Conservation (phyloP, 2,329 filamentous ascomycete genomes). For the Paecilomyces variotii region DNA sequence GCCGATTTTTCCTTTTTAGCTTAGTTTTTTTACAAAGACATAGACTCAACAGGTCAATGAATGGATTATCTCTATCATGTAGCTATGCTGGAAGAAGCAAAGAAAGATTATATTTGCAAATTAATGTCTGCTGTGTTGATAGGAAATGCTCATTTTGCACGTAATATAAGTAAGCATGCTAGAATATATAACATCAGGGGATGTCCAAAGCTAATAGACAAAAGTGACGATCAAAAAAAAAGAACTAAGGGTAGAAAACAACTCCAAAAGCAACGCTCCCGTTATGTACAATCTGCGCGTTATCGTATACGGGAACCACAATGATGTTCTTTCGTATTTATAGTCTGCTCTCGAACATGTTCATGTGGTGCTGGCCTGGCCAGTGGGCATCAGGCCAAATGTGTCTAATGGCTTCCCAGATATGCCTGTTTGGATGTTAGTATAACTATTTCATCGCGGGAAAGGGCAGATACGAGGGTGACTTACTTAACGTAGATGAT, state of each 20-base stretch:
- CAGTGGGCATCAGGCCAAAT: conserved; percentile 89
- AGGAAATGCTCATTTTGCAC: neutral
- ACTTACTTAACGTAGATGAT: conserved; percentile 83
- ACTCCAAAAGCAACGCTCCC: neutral
- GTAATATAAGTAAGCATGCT: neutral
- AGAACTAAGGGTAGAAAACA: neutral
- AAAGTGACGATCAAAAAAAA: neutral
- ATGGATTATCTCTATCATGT: neutral
- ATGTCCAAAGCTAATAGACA: neutral
- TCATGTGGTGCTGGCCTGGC: conserved; percentile 63
- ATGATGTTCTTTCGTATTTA: conserved; percentile 35
- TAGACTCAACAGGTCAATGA: neutral
- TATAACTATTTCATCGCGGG: conserved; percentile 7
- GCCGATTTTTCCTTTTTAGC: neutral
- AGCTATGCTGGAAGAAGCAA: neutral
- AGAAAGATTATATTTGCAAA: neutral
- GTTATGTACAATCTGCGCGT: neutral
- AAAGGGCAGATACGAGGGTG: neutral
- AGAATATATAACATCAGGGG: neutral
- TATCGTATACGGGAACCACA: neutral
- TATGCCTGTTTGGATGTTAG: conserved; percentile 52
- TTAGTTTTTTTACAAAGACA: neutral
- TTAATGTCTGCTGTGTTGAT: neutral
- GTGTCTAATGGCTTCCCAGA: conserved; percentile 85
- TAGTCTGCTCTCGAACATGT: conserved; percentile 69